Evolutionary conservation across 495 filamentous ascomycete genomes (phyloP).

Genomic region (Tuber microsphaerosporum): DNA sequence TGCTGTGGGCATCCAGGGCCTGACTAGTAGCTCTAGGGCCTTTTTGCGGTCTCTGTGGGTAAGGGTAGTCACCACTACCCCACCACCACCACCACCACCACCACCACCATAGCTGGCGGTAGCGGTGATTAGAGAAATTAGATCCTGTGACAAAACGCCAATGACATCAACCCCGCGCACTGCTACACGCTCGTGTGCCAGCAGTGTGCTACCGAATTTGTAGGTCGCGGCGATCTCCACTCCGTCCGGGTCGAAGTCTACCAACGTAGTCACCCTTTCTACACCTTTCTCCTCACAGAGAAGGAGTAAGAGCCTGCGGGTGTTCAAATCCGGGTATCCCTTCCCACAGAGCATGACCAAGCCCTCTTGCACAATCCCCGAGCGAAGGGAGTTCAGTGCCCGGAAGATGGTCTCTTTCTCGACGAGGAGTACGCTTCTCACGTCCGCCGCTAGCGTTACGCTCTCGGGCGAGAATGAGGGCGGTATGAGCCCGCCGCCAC

Average conservation of each 20-base stretch:
- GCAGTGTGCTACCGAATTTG: conserved; percentile 67
- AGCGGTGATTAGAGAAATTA: conserved; percentile 41
- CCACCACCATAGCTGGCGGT: not conserved
- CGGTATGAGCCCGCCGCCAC: conserved; percentile 64
- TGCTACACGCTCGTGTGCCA: conserved; percentile 62
- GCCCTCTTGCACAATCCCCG: conserved; percentile 42
- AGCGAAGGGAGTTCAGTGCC: conserved; percentile 19
- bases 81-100: not conserved
- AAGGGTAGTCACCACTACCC: conserved; percentile 48
- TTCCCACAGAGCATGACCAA: conserved; percentile 55
- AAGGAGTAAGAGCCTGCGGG: conserved; percentile 60
- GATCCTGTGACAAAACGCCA: conserved; percentile 60
- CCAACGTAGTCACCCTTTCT: conserved; percentile 58
- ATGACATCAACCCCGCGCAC: conserved; percentile 62
- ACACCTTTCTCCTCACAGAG: conserved; percentile 43
- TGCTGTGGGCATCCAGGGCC: conserved; percentile 48
- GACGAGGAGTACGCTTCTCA: conserved; percentile 71
- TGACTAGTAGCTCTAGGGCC: conserved; percentile 59
- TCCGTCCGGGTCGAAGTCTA: conserved; percentile 84
- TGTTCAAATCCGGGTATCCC: conserved; percentile 84
- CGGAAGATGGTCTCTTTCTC: conserved; percentile 87
- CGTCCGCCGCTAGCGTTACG: conserved; percentile 50
- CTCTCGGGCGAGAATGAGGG: conserved; percentile 49
- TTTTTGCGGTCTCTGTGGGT: conserved; percentile 61
- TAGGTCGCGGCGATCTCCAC: conserved; percentile 81